A percentile compares a stretch with the other conserved stretches of the same genome.
These are phyloP conservation scores for Phoma sp. DNA, from an alignment of 2,329 filamentous ascomycete species.

Conservation along the genomic window DNA sequence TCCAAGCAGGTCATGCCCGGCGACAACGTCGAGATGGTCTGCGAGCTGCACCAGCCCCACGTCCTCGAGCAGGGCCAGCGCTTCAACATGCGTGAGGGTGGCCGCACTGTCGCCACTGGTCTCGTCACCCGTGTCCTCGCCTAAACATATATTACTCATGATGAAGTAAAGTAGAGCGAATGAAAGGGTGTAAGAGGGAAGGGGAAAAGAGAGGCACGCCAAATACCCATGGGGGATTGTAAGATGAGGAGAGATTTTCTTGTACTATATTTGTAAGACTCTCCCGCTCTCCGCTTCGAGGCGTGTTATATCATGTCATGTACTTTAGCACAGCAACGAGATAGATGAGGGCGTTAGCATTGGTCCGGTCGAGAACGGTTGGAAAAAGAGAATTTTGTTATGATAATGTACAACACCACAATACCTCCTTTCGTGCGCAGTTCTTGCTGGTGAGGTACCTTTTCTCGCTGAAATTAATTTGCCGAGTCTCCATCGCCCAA, in stretches of 20 bases:
- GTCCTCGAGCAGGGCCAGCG: slow-evolving; percentile 91
- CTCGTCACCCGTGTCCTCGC: slow-evolving; percentile 47
- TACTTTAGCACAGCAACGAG: slow-evolving; percentile 33
- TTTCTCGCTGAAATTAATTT: no score
- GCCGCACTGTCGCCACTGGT: slow-evolving; percentile 60
- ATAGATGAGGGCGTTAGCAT: slow-evolving; percentile 29
- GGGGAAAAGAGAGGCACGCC: no score
- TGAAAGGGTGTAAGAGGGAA: slow-evolving; percentile 4
- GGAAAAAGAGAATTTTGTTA: slow-evolving; percentile 18
- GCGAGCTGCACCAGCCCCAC: slow-evolving; percentile 81
- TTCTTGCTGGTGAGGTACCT: no score
- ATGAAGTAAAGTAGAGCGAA: not conserved
- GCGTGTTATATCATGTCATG: slow-evolving; percentile 23
- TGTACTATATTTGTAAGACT: slow-evolving; percentile 34
- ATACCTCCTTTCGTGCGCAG: no score
- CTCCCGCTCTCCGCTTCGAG: slow-evolving; percentile 24
- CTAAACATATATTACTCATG: slow-evolving; percentile 23
- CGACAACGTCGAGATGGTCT: slow-evolving; percentile 98
- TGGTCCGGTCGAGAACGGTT: slow-evolving; percentile 8
- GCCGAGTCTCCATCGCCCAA: no score
- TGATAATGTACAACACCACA: slow-evolving; percentile 19
- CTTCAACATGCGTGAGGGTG: slow-evolving; percentile 98
- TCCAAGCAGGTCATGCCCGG: slow-evolving; percentile 94
- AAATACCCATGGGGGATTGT: not conserved
- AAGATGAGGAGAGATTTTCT: slow-evolving; percentile 18